Conservation (phyloP, 805 yeast species). For the Zygosaccharomyces gambellarensis region DNA sequence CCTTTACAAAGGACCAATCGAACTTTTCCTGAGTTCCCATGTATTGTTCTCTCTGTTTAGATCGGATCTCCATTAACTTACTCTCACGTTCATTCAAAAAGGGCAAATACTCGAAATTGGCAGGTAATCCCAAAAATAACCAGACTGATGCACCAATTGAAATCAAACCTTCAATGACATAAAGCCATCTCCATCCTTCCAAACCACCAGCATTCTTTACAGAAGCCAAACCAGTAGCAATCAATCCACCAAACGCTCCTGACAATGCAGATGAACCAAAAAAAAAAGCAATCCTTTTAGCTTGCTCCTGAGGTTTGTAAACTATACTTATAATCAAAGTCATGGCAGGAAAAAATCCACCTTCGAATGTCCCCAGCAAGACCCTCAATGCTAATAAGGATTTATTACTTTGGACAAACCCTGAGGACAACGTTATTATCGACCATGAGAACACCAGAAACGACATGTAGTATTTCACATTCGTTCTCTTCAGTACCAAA, state of each 20-base stretch:
- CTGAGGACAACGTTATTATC: constrained; percentile 46
- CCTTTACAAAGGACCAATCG: constrained; percentile 31
- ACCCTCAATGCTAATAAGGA: constrained; percentile 55
- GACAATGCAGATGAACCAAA: constrained; percentile 52
- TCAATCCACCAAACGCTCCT: constrained; percentile 48
- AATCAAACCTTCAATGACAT: constrained; percentile 48
- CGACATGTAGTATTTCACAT: constrained; percentile 53
- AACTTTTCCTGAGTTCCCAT: constrained; percentile 26
- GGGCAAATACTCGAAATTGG: constrained; percentile 29
- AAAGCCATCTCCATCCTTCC: constrained; percentile 63
- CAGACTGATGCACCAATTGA: constrained; percentile 29
- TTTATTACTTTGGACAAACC: constrained; percentile 41
- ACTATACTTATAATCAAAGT: constrained; percentile 51
- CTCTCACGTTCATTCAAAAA: constrained; percentile 34
- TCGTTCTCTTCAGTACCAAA: constrained; percentile 44
- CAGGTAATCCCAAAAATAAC: constrained; percentile 34
- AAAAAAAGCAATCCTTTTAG: constrained; percentile 49
- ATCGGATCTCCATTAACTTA: constrained; percentile 26
- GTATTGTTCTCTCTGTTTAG: constrained; percentile 26
- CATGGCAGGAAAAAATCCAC: constrained; percentile 50
- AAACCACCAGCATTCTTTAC: constrained; percentile 44
- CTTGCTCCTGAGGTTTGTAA: constrained; percentile 45
- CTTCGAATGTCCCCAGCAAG: constrained; percentile 56
- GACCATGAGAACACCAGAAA: constrained; percentile 56
- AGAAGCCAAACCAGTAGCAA: constrained; percentile 50